Base-by-base conservation (phyloP, 129 eudicot genomes). In the Deinandra increscens region DNA sequence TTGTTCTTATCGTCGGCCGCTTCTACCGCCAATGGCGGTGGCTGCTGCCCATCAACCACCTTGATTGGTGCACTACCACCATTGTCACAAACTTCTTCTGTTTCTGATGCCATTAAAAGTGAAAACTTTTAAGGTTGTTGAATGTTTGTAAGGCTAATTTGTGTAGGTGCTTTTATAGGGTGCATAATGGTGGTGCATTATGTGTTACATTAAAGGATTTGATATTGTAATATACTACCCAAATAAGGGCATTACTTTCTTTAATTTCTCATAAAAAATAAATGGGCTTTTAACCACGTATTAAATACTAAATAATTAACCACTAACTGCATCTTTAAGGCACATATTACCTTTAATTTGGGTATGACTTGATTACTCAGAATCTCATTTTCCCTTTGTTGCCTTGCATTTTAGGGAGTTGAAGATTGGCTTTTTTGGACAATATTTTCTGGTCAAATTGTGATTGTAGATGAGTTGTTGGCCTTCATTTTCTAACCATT, bases 1-100 rank as follows among this genome's bases (percentile, higher is more conserved):
- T 82, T 87, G 55, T 23, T 77, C 78, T 63, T 84, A 26, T 81
- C 82, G 5, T 68, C 86, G 49, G 15, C 75, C 46, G 61, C 78
- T 29, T 79, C 83, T 15, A 60, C 65, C 54, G 23, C 53, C 48
- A 46, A 12, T 15, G 46, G 72, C 34, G 59, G 42, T 22, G 61
- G 29, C 53, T 69, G 81, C 48, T 64, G 84, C 34, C 41, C 81
- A 53, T 74, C 79, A 82, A 59, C 65, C 60, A 23, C 65, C 70
- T 78, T 68, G 42, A 44, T 60, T 42, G 79, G 65, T 42, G 84
- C 46, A 53, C 43, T 41, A n/a, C 58, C 78, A 50, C 70, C 78
- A 19, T 77, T 69, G 44, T 71, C 81, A 50, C 66, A 66, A 58
- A 36, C 50, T 54, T 71, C 80, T 45, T 70, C 72, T 3, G 79